Base-by-base conservation (phyloP, 2,329 filamentous ascomycete genomes). In the Rutstroemia sp. region DNA sequence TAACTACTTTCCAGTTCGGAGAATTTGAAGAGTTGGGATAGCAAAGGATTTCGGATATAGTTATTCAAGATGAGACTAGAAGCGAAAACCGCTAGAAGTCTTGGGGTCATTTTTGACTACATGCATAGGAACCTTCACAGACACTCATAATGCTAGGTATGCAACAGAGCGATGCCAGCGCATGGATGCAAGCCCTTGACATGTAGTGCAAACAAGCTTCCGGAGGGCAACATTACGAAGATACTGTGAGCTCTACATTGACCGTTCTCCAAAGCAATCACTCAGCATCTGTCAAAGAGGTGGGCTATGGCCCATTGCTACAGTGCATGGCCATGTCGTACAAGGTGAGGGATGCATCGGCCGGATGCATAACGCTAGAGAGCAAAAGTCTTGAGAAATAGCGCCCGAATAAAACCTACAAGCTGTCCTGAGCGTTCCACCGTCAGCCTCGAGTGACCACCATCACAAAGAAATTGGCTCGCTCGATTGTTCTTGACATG, bases 81-180 rank as follows among this genome's bases (percentile, higher is more conserved):
- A 48, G 23, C 25, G 19, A 51, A 42, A 25, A 44, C 47, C 53
- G 50, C 46, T 56, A 34, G 47, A 17, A 51, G 5, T 39, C 39
- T 34, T 46, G 23, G 42, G 8, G 39, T 27, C 30, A 52, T 57
- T 57, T 60, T 56, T 61, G 51, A 53, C 44, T 47, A 46, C 54
- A 42, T 56, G 51, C 41, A 48, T 44, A 44, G 37, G 14, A 34
- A 19, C 50, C 63, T 60, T 58, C 60, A 57, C 54, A 61, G 57
- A 61, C 60, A 61, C 58, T 56, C 57, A 62, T 58, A 61, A 59
- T 63, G 51, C 37, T 52, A 59, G 41, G 30, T 61, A 63, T 66
- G 67, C 65, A 65, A 58, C 60, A 59, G 57, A 48, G 66, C 65
- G 62, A 45, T 68, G 67, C 61, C 66, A 68, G 51, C 66, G 63